Evolutionary conservation across 305 asterid species (phyloP).

Genomic region (Caryopteris hybrid): DNA sequence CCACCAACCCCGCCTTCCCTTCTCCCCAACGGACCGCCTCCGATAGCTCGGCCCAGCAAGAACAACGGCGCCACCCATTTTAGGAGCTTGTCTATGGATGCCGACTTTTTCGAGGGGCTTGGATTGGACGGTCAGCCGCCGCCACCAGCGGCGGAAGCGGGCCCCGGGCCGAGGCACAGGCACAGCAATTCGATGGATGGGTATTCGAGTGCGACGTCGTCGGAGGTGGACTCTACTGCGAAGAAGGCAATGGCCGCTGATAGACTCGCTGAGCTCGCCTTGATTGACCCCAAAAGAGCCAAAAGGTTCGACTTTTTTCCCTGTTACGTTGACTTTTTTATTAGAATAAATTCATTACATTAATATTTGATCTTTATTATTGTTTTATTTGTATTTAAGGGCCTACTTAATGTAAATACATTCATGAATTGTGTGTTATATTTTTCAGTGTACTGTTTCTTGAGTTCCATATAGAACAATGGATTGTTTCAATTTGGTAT

Average conservation of each 20-base stretch:
- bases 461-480: too few relatives aligned
- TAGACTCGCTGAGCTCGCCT: conserved; percentile 73
- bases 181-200: conserved; percentile 85
- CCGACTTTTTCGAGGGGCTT: conserved; percentile 77
- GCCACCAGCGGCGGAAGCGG: conserved; percentile 26
- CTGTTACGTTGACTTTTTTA: conserved; percentile 23
- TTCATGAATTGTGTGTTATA: too few relatives aligned
- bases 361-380: too few relatives aligned
- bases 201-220: conserved; percentile 54
- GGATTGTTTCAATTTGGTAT: too few relatives aligned
- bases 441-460: too few relatives aligned
- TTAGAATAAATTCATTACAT: too few relatives aligned
- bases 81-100: conserved; percentile 82
- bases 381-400: too few relatives aligned
- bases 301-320: conserved; percentile 52
- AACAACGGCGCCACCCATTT: conserved; percentile 25
- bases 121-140: conserved; percentile 41
- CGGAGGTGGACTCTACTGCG: conserved; percentile 55
- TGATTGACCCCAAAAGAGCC: conserved; percentile 93
- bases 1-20: too few relatives aligned
- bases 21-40: conserved; percentile 21
- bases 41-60: conserved; percentile 27
- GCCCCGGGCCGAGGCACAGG: conserved; percentile 47
- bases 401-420: too few relatives aligned
- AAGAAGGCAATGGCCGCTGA: conserved; percentile 73